Evolutionary conservation across 2,329 filamentous ascomycete genomes (phyloP).

Genomic region (Aureobasidium melanogenum): DNA sequence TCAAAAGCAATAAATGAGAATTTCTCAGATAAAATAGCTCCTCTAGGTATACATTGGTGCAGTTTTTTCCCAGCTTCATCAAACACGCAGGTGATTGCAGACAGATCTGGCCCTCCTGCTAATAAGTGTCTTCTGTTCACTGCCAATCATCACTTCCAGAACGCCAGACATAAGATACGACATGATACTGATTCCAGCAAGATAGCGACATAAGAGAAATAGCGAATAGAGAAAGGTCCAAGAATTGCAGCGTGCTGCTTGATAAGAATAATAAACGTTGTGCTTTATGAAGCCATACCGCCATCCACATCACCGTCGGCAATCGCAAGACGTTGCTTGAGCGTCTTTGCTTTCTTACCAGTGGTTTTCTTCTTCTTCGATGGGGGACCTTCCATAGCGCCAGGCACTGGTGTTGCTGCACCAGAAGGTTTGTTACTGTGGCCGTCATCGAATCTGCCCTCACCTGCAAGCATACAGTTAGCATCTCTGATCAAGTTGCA

Average conservation of each 20-base stretch:
- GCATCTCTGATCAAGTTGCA: constrained; percentile 16
- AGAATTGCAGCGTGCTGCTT: not conserved
- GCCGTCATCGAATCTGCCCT: constrained; percentile 95
- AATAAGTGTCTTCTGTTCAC: not conserved
- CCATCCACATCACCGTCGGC: constrained; percentile 32
- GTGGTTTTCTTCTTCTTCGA: constrained; percentile 49
- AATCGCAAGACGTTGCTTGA: constrained; percentile 41
- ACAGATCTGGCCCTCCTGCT: not conserved
- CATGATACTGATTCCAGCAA: not conserved
- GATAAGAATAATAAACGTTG: not conserved
- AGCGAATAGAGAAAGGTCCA: not conserved
- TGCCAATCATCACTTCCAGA: not conserved
- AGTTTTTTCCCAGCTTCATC: not conserved
- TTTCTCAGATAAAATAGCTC: not conserved
- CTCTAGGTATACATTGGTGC: not conserved
- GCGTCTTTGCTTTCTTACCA: constrained; percentile 44
- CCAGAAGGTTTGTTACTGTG: constrained; percentile 72
- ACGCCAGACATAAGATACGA: not conserved
- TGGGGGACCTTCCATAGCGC: constrained; percentile 34
- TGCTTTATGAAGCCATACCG: constrained; percentile 3
- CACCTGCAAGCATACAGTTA: constrained; percentile 51
- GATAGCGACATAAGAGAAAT: not conserved
- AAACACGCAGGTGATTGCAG: not conserved
- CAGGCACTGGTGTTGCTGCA: constrained; percentile 68
- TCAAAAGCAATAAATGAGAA: not conserved